Conservation (phyloP, 192 early-diverging fungal species). For the Coemansia sp. region DNA sequence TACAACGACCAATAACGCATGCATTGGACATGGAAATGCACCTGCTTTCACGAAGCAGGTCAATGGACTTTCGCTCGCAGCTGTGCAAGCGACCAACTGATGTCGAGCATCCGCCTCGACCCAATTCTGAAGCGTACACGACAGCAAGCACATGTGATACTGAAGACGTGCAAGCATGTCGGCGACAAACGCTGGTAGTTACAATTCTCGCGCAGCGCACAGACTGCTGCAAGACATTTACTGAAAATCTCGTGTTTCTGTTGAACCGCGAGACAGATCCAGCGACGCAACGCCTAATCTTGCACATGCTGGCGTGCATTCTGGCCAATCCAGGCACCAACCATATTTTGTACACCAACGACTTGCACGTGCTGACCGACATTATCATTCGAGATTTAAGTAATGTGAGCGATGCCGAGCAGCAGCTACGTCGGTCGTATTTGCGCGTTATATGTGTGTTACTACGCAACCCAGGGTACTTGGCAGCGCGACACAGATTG, state of each 20-base stretch:
- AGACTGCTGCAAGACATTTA: constrained; percentile 71
- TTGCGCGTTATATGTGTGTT: constrained; percentile 65
- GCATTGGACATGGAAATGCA: constrained; percentile 17
- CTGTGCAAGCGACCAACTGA: neutral
- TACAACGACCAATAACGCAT: constrained; percentile 2
- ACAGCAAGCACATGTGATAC: neutral
- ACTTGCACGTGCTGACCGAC: constrained; percentile 83
- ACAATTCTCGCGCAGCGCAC: constrained; percentile 35
- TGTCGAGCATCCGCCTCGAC: neutral
- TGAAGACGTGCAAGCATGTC: neutral
- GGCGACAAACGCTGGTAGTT: constrained; percentile 25
- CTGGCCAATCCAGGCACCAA: constrained; percentile 62
- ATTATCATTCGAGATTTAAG: constrained; percentile 80
- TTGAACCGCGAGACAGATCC: constrained; percentile 81
- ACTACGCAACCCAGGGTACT: constrained; percentile 62
- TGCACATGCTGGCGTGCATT: constrained; percentile 71
- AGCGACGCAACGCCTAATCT: constrained; percentile 49
- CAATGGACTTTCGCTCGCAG: constrained; percentile 38
- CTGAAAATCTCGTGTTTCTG: constrained; percentile 88
- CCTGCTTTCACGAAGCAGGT: constrained; percentile 34
- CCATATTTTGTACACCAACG: constrained; percentile 90
- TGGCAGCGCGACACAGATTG: constrained; percentile 36
- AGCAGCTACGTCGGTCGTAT: constrained; percentile 67
- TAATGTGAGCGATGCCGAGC: constrained; percentile 68
- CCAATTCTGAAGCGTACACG: neutral